A percentile compares a stretch with the other conserved stretches of the same genome.
Conservation (phyloP, 2,329 filamentous ascomycete species). For the Neodidymelliopsis sp. region DNA sequence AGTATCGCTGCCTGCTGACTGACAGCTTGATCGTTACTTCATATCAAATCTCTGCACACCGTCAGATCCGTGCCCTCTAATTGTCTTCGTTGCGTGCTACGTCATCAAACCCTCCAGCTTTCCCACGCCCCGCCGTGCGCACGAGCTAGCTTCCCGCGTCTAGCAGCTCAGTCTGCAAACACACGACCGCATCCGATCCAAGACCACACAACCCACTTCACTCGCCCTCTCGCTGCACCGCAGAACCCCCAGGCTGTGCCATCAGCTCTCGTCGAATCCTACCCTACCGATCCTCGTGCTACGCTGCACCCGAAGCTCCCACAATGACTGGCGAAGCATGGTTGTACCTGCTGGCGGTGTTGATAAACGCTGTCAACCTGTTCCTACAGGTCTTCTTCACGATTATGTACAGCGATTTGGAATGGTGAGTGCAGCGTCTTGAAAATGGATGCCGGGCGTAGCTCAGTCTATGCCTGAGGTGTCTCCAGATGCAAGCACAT, state of each 20-base stretch:
- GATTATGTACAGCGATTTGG: constrained; percentile 99
- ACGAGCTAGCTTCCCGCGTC: constrained; percentile 45
- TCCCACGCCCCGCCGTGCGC: constrained; percentile 38
- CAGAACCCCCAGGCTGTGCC: constrained; percentile 19
- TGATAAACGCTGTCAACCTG: constrained; percentile 99
- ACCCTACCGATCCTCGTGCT: constrained; percentile 22
- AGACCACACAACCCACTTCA: constrained; percentile 27
- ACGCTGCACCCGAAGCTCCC: constrained; percentile 38
- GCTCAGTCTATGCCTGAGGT: not conserved
- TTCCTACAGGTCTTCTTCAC: constrained; percentile 99
- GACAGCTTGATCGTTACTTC: constrained; percentile 20
- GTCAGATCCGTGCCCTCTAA: constrained; percentile 10
- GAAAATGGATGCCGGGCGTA: not conserved
- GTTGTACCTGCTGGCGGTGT: constrained; percentile 96
- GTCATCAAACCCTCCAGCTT: constrained; percentile 31
- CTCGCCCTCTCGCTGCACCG: constrained; percentile 22
- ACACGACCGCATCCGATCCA: constrained; percentile 40
- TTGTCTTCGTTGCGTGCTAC: constrained; percentile 24
- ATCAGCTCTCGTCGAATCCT: constrained; percentile 19
- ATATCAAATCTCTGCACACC: constrained; percentile 10
- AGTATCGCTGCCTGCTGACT: constrained; percentile 35
- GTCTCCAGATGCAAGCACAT: constrained; percentile 22
- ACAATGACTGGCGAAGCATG: constrained; percentile 97
- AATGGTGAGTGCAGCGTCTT: constrained; percentile 77
- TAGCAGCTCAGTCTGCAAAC: constrained; percentile 41